phyloP scores from a whole-genome alignment of 805 yeast species.

The Lachancea thermotolerans region DNA sequence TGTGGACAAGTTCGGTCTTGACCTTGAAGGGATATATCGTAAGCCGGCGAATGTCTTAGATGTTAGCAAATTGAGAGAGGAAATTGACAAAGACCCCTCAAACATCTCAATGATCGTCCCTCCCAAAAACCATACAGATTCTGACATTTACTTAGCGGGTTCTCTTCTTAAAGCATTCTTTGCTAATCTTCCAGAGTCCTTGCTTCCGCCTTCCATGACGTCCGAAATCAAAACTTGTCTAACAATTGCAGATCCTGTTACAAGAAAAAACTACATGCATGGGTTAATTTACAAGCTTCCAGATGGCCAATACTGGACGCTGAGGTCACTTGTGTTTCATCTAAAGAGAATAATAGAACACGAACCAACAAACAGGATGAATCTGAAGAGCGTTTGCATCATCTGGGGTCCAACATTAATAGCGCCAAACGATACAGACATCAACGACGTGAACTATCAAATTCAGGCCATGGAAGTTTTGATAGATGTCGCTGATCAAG shows the following conservation, averaged over 20 bases:
- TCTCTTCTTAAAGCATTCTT: conserved; percentile 80
- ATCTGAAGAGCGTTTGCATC: conserved; percentile 68
- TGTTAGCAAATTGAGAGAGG: conserved; percentile 62
- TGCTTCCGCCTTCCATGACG: conserved; percentile 24
- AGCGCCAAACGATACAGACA: conserved; percentile 56
- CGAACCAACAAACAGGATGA: conserved; percentile 71
- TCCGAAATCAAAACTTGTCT: conserved; percentile 45
- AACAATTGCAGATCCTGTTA: conserved; percentile 53
- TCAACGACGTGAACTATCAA: conserved; percentile 69
- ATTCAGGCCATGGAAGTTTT: conserved; percentile 78
- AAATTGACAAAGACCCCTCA: conserved; percentile 71
- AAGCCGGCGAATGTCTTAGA: conserved; percentile 72
- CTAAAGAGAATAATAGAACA: conserved; percentile 63
- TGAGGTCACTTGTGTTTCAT: conserved; percentile 80
- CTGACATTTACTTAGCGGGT: conserved; percentile 84
- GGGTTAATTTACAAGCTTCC: conserved; percentile 84
- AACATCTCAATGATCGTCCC: conserved; percentile 49
- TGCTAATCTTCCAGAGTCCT: conserved; percentile 65
- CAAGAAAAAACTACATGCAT: conserved; percentile 70
- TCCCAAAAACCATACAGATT: conserved; percentile 55
- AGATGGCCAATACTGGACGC: conserved; percentile 90
- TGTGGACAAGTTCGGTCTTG: conserved; percentile 76
- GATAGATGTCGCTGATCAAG: conserved; percentile 75
- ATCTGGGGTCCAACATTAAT: conserved; percentile 94
- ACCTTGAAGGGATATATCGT: conserved; percentile 85